phyloP scores from a whole-genome alignment of 257 asterid species.

The Striga asiatica region DNA sequence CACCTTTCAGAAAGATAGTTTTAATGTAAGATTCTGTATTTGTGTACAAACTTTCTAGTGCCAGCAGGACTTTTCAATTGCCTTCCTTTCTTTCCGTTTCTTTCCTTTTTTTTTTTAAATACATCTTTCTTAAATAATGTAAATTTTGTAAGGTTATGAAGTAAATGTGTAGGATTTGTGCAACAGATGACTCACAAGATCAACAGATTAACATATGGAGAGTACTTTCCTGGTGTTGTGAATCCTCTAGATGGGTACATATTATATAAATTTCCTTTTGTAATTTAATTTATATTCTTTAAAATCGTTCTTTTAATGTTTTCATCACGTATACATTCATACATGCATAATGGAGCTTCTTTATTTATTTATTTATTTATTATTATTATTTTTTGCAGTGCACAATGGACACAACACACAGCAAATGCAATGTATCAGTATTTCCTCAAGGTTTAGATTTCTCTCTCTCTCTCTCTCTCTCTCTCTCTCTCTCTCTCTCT shows the following conservation, averaged over 20 bases:
- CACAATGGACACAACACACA: conserved; percentile 65
- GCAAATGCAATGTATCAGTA: conserved; percentile 90
- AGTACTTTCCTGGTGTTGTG: conserved; percentile 83
- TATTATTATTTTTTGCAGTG: conserved; percentile 38
- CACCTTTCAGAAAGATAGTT: conserved; percentile 91
- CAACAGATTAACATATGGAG: conserved; percentile 80
- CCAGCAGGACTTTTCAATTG: not conserved
- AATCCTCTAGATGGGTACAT: conserved; percentile 96
- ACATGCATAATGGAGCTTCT: too few relatives aligned
- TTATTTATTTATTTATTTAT: too few relatives aligned
- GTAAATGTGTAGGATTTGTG: conserved; percentile 16
- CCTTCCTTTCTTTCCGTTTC: not conserved
- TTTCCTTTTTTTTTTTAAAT: not conserved
- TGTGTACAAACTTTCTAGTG: not conserved
- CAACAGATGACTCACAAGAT: conserved; percentile 83
- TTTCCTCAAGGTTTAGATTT: conserved; percentile 61
- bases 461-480: not conserved
- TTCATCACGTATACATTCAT: not conserved
- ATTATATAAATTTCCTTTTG: conserved; percentile 5
- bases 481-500: too few relatives aligned
- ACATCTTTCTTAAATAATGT: conserved; percentile 1
- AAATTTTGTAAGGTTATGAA: not conserved
- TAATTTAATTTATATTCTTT: conserved; percentile 8
- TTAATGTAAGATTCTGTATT: conserved; percentile 50
- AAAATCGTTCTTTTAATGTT: not conserved